Evolutionary conservation across 1,139 yeast species (phyloP), one percentile per base, ranked within the genome.

Genomic region (Eremothecium gossypii): DNA sequence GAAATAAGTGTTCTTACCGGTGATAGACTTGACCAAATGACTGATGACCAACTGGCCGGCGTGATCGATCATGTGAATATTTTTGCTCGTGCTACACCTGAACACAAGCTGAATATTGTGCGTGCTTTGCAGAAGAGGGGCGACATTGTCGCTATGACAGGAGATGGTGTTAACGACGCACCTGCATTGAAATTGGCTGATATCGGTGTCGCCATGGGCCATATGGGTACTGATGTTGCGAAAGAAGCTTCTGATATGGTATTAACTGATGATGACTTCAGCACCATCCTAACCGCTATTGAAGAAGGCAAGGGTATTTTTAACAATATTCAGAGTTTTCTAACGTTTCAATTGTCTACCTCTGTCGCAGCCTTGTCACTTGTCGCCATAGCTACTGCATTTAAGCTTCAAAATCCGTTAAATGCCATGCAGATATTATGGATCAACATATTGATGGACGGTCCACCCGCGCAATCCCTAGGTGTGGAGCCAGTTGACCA

Each of bases 171-270:
- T 20, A 89, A 89, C 61, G 98, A 89, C 67, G 97, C 97, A 0
- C 98, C 97, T 12, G 97, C 98, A 2, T 73, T 89, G 54, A 89
- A 89, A 63, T 71, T 89, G 51, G 97, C 98, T 2, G 97, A 89
- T 64, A 91, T 89, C 57, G 98, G 98, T 55, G 87, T 91, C 54
- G 83, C 95, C 28, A 91, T 91, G 98, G 98, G 98, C 48, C 78
- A 79, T 55, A 78, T 83, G 65, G 98, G 98, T 45, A 91, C 98
- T 1, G 98, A 91, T 64, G 98, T 91, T 39, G 98, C 98, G 39
- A 91, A 91, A 58, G 98, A 91, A 64, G 97, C 97, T 0, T 87
- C 96, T 4, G 98, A 91, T 63, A 91, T 91, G 97, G 91, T 91
- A 42, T 71, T 91, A 46, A 89, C 95, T 4, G 96, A 91, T 64